A percentile compares a stretch with the other conserved stretches of the same genome.
Evolutionary conservation across 768 basidiomycete genomes (phyloP).

Genomic region (Calocera cornea): DNA sequence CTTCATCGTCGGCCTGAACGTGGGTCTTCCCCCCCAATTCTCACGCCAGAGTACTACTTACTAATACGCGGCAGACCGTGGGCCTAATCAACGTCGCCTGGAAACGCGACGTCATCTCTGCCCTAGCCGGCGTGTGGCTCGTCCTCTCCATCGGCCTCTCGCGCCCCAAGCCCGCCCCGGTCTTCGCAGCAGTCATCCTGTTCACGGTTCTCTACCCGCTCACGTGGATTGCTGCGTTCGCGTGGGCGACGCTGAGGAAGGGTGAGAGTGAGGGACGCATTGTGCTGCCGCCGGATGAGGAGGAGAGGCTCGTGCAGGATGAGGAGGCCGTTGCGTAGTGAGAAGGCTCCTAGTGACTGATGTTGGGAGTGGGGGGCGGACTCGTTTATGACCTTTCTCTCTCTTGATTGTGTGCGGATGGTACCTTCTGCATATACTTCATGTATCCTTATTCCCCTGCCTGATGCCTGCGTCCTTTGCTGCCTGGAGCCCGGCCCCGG

Average conservation of each 20-base stretch:
- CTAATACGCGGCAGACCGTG: constrained; percentile 14
- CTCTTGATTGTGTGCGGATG: neutral
- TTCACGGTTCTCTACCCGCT: constrained; percentile 55
- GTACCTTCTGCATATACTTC: neutral
- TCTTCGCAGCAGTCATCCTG: constrained; percentile 38
- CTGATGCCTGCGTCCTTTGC: too few species aligned
- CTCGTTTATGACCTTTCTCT: neutral
- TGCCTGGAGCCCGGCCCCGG: too few species aligned
- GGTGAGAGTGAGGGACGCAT: neutral
- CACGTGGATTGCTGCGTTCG: constrained; percentile 30
- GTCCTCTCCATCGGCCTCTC: constrained; percentile 49
- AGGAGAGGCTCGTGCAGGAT: neutral
- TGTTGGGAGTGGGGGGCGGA: too few species aligned
- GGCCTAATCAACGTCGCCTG: constrained; percentile 42
- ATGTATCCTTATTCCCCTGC: too few species aligned
- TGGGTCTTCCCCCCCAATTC: constrained; percentile 25
- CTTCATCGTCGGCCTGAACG: constrained; percentile 50
- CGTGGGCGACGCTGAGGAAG: neutral
- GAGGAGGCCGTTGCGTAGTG: neutral
- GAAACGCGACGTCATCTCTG: constrained; percentile 60
- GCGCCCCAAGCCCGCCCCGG: constrained; percentile 47
- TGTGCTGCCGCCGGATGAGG: neutral
- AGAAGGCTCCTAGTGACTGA: too few species aligned
- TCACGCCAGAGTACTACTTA: constrained; percentile 18
- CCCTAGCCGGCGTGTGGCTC: constrained; percentile 60